These are phyloP conservation scores for Aspergillus baeticus DNA, from an alignment of 495 filamentous ascomycete genomes.

Conservation along the genomic window DNA sequence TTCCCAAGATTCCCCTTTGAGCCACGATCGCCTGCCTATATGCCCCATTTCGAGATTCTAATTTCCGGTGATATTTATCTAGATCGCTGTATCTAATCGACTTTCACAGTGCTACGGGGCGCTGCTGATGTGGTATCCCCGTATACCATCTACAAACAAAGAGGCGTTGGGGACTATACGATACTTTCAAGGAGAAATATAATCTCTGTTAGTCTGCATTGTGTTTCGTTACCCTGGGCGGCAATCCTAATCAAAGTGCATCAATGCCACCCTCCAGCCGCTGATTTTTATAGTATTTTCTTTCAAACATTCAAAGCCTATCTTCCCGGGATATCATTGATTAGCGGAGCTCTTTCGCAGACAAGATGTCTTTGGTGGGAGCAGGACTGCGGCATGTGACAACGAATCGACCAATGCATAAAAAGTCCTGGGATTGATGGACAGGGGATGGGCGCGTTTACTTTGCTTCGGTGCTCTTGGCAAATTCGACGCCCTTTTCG, in stretches of 20 bases:
- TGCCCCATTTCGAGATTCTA: no score
- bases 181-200: conserved; percentile 14
- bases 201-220: conserved; percentile 20
- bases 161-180: no score
- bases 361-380: conserved; percentile 16
- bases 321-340: conserved; percentile 40
- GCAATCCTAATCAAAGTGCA: conserved; percentile 6
- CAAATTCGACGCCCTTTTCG: conserved; percentile 86
- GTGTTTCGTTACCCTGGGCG: conserved; percentile 10
- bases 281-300: conserved; percentile 29
- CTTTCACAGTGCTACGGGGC: no score
- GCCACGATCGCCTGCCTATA: no score
- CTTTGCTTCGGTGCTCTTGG: conserved; percentile 77
- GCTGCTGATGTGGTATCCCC: no score
- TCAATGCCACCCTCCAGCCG: conserved; percentile 12
- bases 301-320: conserved; percentile 44
- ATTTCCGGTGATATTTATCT: no score
- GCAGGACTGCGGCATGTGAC: conserved; percentile 16
- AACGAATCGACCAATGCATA: conserved; percentile 18
- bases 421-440: conserved; percentile 16
- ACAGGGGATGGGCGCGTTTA: conserved; percentile 45
- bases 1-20: no score
- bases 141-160: no score
- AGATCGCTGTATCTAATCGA: no score
- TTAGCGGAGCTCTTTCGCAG: conserved; percentile 40